A percentile compares a stretch with the other conserved stretches of the same genome.
Evolutionary conservation across 2,329 filamentous ascomycete genomes (phyloP).

Genomic region (Colletotrichum karsti): DNA sequence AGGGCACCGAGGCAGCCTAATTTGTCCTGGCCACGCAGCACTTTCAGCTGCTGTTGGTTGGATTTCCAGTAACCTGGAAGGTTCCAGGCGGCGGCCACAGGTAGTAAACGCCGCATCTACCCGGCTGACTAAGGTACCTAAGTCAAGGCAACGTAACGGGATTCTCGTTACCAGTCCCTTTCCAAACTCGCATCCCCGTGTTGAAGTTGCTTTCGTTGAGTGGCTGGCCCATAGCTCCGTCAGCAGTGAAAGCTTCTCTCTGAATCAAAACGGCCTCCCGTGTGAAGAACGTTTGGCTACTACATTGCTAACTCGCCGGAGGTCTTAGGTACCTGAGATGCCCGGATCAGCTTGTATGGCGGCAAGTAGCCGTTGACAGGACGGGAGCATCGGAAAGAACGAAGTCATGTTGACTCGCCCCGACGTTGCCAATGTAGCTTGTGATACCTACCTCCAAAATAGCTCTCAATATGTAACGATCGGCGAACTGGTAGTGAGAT

Average conservation of each 20-base stretch:
- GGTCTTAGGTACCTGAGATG: neutral
- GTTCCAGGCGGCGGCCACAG: neutral
- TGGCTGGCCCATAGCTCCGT: neutral
- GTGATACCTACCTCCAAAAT: too few species aligned
- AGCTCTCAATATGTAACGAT: too few species aligned
- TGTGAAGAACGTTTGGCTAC: neutral
- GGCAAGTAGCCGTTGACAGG: neutral
- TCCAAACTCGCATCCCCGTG: neutral
- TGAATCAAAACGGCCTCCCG: neutral
- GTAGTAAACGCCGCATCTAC: conserved; percentile 5
- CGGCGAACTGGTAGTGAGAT: too few species aligned
- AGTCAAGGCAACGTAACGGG: neutral
- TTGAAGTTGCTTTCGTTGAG: neutral
- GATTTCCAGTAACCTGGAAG: neutral
- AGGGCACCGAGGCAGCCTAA: neutral
- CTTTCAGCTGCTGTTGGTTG: neutral
- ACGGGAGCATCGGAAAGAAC: neutral
- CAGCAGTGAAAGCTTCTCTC: neutral
- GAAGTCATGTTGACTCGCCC: too few species aligned
- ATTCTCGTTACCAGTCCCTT: neutral
- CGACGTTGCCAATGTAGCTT: neutral
- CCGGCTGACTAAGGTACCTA: conserved; percentile 1
- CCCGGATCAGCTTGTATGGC: neutral
- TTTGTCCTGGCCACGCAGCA: neutral
- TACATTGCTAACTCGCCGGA: neutral